These are phyloP conservation scores for Rickenella mellea DNA, from an alignment of 768 basidiomycete genomes.

Conservation along the genomic window DNA sequence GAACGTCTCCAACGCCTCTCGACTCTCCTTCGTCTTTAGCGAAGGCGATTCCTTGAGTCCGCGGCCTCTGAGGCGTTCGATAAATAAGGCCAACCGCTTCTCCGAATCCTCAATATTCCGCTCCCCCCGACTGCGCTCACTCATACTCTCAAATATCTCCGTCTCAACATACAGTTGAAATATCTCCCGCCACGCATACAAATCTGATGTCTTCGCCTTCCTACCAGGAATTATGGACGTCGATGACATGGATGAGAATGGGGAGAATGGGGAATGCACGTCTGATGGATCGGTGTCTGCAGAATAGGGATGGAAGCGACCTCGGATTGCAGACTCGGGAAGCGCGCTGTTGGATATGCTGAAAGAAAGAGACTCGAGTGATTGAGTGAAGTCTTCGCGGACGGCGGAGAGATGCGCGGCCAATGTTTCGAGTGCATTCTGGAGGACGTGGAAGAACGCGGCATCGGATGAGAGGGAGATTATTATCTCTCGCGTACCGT, in stretches of 20 bases:
- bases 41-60: slow-evolving; percentile 45
- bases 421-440: slow-evolving; percentile 46
- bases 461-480: slow-evolving; percentile 76
- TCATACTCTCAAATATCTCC: slow-evolving; percentile 72
- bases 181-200: slow-evolving; percentile 85
- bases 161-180: slow-evolving; percentile 81
- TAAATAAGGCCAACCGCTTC: slow-evolving; percentile 51
- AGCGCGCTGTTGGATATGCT: slow-evolving; percentile 21
- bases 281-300: neutral
- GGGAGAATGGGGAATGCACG: slow-evolving; percentile 4
- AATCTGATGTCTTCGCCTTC: slow-evolving; percentile 36
- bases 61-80: slow-evolving; percentile 42
- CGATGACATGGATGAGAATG: slow-evolving; percentile 20
- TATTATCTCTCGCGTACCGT: slow-evolving; percentile 40
- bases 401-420: slow-evolving; percentile 34
- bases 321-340: slow-evolving; percentile 22
- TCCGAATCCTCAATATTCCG: slow-evolving; percentile 63
- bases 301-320: slow-evolving; percentile 20
- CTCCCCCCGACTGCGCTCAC: slow-evolving; percentile 60
- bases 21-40: slow-evolving; percentile 48
- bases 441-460: slow-evolving; percentile 71
- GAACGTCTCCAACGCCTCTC: slow-evolving; percentile 58
- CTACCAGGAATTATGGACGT: slow-evolving; percentile 1
- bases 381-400: slow-evolving; percentile 39
- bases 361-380: slow-evolving; percentile 36